Percentiles rank a stretch among this genome's conserved stretches.
These are phyloP conservation scores for Nicotiana tomentosiformis DNA, from an alignment of 257 asterid genomes.

Conservation along the genomic window DNA sequence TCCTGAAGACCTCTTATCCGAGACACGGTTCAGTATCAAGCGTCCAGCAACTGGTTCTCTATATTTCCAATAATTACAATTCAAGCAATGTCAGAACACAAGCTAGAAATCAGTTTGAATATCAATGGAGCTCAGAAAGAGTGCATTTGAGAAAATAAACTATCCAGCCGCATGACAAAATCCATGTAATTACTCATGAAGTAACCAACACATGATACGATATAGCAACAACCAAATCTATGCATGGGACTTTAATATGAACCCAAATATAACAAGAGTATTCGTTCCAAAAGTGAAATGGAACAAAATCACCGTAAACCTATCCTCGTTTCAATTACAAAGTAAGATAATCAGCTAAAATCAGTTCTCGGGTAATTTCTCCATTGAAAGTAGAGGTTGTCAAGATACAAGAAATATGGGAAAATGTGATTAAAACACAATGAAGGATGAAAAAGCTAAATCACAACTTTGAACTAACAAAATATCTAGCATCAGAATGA, in stretches of 20 bases:
- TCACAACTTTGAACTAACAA: conserved; percentile 27
- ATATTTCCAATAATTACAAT: background rate
- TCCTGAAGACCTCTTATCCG: background rate
- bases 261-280: background rate
- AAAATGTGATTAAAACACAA: background rate
- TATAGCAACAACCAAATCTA: background rate
- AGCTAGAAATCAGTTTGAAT: background rate
- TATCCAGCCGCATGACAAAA: background rate
- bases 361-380: background rate
- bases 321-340: background rate
- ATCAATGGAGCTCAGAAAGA: background rate
- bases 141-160: background rate
- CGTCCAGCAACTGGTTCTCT: background rate
- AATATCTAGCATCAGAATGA: conserved; percentile 23
- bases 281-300: background rate
- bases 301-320: background rate
- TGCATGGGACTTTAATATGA: background rate
- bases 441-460: conserved; percentile 23
- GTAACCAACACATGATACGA: background rate
- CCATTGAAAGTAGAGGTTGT: background rate
- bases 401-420: conserved; percentile 1
- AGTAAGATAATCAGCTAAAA: background rate
- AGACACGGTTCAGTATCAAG: background rate
- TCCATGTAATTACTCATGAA: background rate
- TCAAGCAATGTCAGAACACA: background rate